Evolutionary conservation across 31 red algal genomes (phyloP).

Genomic region (Pterothamnion heteromorphum): DNA sequence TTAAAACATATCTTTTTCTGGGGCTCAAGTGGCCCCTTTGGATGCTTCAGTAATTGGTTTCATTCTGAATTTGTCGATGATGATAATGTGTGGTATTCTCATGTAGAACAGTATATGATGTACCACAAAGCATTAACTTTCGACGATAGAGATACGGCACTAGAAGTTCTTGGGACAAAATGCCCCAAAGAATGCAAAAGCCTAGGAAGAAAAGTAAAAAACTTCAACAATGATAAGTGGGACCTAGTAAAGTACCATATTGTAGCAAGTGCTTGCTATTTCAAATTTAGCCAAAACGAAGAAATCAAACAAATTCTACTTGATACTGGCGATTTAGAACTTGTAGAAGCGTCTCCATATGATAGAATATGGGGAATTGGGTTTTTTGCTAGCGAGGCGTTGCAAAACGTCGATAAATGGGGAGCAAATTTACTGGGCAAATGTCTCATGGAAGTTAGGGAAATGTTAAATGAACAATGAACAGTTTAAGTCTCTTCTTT

Average conservation of each 20-base stretch:
- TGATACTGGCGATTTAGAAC: slow-evolving; percentile 13
- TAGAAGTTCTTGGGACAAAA: too few relatives aligned
- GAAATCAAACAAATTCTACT: neutral
- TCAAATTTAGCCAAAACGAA: slow-evolving; percentile 44
- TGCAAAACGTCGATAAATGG: too few relatives aligned
- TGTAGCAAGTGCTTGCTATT: neutral
- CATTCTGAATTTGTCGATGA: too few relatives aligned
- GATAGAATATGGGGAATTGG: slow-evolving; percentile 48
- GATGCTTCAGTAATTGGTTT: too few relatives aligned
- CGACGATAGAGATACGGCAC: slow-evolving; percentile 28
- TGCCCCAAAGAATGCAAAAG: neutral
- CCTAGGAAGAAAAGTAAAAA: neutral
- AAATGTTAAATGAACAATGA: neutral
- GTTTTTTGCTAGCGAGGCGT: too few relatives aligned
- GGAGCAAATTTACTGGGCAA: slow-evolving; percentile 35
- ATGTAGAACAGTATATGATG: slow-evolving; percentile 56
- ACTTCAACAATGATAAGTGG: slow-evolving; percentile 25
- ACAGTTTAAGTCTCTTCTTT: too few relatives aligned
- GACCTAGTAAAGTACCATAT: neutral
- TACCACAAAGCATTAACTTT: slow-evolving; percentile 5
- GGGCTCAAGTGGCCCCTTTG: too few relatives aligned
- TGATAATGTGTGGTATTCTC: too few relatives aligned
- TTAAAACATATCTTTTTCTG: too few relatives aligned
- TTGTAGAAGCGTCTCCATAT: slow-evolving; percentile 24
- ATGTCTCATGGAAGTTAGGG: neutral